A percentile compares a stretch with the other conserved stretches of the same genome.
Evolutionary conservation across 345 rosid species (phyloP).

Genomic region (Euphorbia lathyris): DNA sequence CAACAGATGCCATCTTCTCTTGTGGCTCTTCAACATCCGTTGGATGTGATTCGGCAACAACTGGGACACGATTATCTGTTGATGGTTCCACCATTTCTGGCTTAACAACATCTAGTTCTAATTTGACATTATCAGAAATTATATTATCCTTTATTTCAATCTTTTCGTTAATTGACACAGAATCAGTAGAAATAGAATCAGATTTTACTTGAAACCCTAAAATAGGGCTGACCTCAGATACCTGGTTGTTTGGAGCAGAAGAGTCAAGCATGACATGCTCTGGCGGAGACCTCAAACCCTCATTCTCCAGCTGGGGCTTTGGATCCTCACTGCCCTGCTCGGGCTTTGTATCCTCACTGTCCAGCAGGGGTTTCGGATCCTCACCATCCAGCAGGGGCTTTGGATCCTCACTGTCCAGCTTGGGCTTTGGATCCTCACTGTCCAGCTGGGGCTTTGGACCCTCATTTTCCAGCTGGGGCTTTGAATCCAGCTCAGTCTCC

Average conservation of each 20-base stretch:
- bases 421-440: background rate
- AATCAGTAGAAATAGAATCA: slow-evolving; percentile 98
- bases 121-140: slow-evolving; percentile 94
- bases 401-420: slow-evolving; percentile 5
- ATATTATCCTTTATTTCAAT: slow-evolving; percentile 92
- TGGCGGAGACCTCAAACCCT: slow-evolving; percentile 40
- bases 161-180: slow-evolving; percentile 94
- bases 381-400: slow-evolving; percentile 22
- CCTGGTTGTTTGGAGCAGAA: slow-evolving; percentile 80
- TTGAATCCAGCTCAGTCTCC: slow-evolving; percentile 18
- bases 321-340: slow-evolving; percentile 38
- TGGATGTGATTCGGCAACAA: slow-evolving; percentile 74
- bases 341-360: slow-evolving; percentile 27
- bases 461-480: slow-evolving; percentile 40
- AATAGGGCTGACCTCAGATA: slow-evolving; percentile 96
- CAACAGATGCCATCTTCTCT: slow-evolving; percentile 59
- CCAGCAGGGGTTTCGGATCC: slow-evolving; percentile 29
- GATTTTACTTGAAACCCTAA: slow-evolving; percentile 98
- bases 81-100: slow-evolving; percentile 82
- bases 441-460: slow-evolving; percentile 15
- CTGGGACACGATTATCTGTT: slow-evolving; percentile 51
- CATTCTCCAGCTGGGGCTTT: slow-evolving; percentile 39
- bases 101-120: slow-evolving; percentile 90
- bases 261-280: slow-evolving; percentile 48
- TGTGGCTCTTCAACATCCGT: slow-evolving; percentile 86